Percentiles rank a stretch among this genome's conserved stretches.
Evolutionary conservation across 441 rosid genomes (phyloP).

Genomic region (Adansonia grandidieri): DNA sequence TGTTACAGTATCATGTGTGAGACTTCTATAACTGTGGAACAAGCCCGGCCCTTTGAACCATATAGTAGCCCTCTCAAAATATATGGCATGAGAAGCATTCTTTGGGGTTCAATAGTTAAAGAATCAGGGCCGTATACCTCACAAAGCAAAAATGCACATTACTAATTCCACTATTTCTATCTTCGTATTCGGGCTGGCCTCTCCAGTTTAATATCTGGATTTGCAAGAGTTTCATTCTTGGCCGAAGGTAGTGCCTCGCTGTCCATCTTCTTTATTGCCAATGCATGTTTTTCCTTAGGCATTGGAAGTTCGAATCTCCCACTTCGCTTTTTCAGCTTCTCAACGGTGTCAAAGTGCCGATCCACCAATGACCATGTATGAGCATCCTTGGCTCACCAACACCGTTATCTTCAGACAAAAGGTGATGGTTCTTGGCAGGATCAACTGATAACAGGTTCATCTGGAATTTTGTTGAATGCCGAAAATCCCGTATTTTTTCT

Average conservation of each 20-base stretch:
- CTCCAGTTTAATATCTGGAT: conserved; percentile 83
- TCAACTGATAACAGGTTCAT: conserved; percentile 45
- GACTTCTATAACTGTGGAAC: conserved; percentile 16
- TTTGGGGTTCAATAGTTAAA: conserved; percentile 16
- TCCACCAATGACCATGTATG: conserved; percentile 62
- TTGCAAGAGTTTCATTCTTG: conserved; percentile 56
- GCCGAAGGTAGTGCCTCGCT: conserved; percentile 55
- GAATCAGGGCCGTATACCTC: neutral
- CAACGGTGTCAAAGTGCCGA: conserved; percentile 84
- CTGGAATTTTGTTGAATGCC: conserved; percentile 41
- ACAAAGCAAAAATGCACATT: conserved; percentile 19
- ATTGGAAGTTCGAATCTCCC: conserved; percentile 96
- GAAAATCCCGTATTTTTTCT: conserved; percentile 49
- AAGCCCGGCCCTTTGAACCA: neutral
- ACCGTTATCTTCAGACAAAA: conserved; percentile 52
- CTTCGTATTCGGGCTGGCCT: conserved; percentile 89
- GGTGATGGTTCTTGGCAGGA: conserved; percentile 45
- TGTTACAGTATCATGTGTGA: conserved; percentile 30
- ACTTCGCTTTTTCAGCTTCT: conserved; percentile 95
- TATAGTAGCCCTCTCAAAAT: too few relatives aligned
- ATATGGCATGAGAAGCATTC: neutral
- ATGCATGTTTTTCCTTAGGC: conserved; percentile 77
- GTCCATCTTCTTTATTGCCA: conserved; percentile 65
- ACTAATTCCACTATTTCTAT: conserved; percentile 51
- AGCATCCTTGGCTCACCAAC: conserved; percentile 53